Base-by-base conservation (phyloP, 2,329 filamentous ascomycete species). In the Ophiostoma sp. region DNA sequence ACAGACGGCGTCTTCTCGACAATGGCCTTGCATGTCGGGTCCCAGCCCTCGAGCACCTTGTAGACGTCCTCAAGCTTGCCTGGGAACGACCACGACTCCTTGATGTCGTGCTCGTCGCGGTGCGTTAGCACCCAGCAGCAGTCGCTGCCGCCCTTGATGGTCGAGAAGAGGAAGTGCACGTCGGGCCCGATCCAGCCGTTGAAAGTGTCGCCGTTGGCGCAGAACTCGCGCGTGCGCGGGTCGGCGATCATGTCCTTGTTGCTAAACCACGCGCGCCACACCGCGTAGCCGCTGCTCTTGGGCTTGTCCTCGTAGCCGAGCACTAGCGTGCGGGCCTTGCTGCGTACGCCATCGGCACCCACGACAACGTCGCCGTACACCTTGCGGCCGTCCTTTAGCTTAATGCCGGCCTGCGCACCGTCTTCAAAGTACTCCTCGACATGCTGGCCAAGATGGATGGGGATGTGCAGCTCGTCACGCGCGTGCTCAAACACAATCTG, bases 121-220 rank as follows among this genome's bases (percentile, higher is more conserved):
- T 85, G 84, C 0, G 84, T 87, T 36, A 85, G 76, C 3, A 87
- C 84, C 85, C 84, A 87, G 72, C 81, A 84, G 73, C 83, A 85
- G 69, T 86, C 83, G 27, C 79, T 77, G 40, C 83, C 83, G 71
- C 80, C 78, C 75, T 85, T 85, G 72, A 87, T 81, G 3, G 84
- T 84, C 5, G 82, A 83, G 72, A 85, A 85, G 0, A 87, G 76
- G 70, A 85, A 83, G 71, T 85, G 83, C 65, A 84, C 81, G 71
- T 86, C 82, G 2, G 83, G 82, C 1, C 84, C 84, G 67, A 86
- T 82, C 85, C 81, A 83, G 40, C 84, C 84, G 67, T 85, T 85
- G 75, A 86, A 86, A 0, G 83, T 84, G 74, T 87, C 85, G 45
- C 84, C 84, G 69, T 85, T 79, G 45, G 77, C 78, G 71, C 84